phyloP scores from a whole-genome alignment of 2,329 filamentous ascomycete genomes.

The Verticillium dahliae region DNA sequence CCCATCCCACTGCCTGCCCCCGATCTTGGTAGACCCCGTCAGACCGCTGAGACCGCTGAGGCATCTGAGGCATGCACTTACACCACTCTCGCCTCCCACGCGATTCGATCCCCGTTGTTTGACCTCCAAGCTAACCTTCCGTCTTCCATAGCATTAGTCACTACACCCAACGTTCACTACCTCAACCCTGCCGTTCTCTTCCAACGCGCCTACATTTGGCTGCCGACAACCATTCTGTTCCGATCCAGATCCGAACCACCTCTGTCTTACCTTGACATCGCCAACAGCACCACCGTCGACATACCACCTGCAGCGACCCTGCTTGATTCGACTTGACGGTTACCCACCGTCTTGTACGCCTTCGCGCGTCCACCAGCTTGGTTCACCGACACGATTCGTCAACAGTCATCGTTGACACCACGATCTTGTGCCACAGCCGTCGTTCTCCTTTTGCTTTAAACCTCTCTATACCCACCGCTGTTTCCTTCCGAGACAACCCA shows the following conservation, averaged over 20 bases:
- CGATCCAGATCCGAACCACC: background rate
- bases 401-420: background rate
- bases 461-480: background rate
- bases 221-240: background rate
- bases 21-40: constrained; percentile 4
- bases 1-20: constrained; percentile 2
- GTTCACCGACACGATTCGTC: background rate
- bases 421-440: background rate
- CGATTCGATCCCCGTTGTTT: background rate
- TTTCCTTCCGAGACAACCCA: background rate
- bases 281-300: background rate
- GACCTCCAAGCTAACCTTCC: background rate
- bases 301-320: background rate
- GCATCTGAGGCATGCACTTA: background rate
- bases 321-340: background rate
- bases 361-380: background rate
- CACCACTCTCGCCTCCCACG: background rate
- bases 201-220: background rate
- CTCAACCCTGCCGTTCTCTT: background rate
- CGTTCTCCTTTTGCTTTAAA: background rate
- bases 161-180: background rate
- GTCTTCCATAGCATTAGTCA: constrained; percentile 10
- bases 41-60: constrained; percentile 1
- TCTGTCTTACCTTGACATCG: background rate
- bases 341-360: background rate